Percentiles rank a stretch among this genome's conserved stretches.
Conservation (phyloP, 768 basidiomycete species). For the Boletus pseudo-olivaceus region DNA sequence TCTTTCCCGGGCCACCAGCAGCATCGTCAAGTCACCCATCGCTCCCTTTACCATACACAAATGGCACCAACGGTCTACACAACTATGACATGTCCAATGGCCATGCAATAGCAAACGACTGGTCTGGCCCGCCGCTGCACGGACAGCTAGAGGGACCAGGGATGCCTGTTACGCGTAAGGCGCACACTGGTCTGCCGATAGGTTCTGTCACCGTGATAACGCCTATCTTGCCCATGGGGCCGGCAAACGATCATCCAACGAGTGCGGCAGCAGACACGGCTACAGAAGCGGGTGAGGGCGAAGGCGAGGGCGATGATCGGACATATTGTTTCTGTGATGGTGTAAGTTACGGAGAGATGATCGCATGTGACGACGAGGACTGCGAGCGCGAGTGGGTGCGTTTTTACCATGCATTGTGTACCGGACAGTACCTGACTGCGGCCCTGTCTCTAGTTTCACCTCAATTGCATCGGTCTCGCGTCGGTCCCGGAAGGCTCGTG, state of each 20-base stretch:
- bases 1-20: slow-evolving; percentile 49
- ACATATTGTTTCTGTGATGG: slow-evolving; percentile 85
- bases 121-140: slow-evolving; percentile 46
- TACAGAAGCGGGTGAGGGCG: slow-evolving; percentile 46
- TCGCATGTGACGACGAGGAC: slow-evolving; percentile 79
- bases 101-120: slow-evolving; percentile 40
- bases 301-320: slow-evolving; percentile 56
- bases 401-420: slow-evolving; percentile 6
- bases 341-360: slow-evolving; percentile 90
- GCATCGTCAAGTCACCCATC: slow-evolving; percentile 52
- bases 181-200: slow-evolving; percentile 23
- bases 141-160: slow-evolving; percentile 73
- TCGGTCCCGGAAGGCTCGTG: slow-evolving; percentile 67
- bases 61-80: slow-evolving; percentile 36
- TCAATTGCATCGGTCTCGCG: slow-evolving; percentile 67
- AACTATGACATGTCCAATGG: slow-evolving; percentile 40
- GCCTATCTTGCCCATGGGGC: slow-evolving; percentile 18
- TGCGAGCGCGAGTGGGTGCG: slow-evolving; percentile 91
- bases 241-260: slow-evolving; percentile 33
- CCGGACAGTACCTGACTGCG: slow-evolving; percentile 9
- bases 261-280: slow-evolving; percentile 38
- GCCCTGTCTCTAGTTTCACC: slow-evolving; percentile 60
- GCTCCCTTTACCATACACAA: slow-evolving; percentile 42
- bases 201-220: slow-evolving; percentile 24
- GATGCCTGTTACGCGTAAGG: slow-evolving; percentile 61